Base-by-base conservation (phyloP, 164 flowering plant genomes). In the Magnolia changhungtana region DNA sequence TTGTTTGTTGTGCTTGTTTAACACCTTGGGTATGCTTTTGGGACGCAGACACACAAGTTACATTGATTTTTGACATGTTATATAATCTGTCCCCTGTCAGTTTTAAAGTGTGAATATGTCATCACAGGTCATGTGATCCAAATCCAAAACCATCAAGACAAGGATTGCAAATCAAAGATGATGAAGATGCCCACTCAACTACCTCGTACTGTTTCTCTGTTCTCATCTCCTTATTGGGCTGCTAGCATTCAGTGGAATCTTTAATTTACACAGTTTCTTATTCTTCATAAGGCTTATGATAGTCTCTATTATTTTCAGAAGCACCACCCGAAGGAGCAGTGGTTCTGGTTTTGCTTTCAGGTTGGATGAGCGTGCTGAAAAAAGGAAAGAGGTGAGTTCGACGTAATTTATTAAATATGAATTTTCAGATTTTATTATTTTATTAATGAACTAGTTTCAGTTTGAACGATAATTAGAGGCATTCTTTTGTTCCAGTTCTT, bases 291-390 rank as follows among this genome's bases (percentile, higher is more conserved):
- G 6, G 52, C 61, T 72, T 18, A 69, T 71, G 2, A 50, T 72
- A 21, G 11, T 66, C 7, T 37, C 23, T 79, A 23, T 71, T 74
- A 63, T 72, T 18, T 71, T 61, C 82, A 90, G 89, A 72, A 86
- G 82, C 80, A 76, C 81, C 59, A 87, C 91, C 50, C 81, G 80
- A 63, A 88, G 85, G 80, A 83, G 69, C 81, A 85, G 84, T 77
- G 79, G 79, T 20, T 76, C 89, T 72, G 90, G 85, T 71, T 94
- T 90, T 83, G 69, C 91, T 77, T 94, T 83, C 83, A 88, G 96
- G 81, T 83, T 86, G 87, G 90, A 87, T n/a, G 96, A 94, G 78
- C 94, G 98, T 69, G 98, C 96, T 75, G 97, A 91, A 73, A 94
- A 85, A 77, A 77, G 98, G 45, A 94, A 86, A 82, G 93, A 94